These are phyloP conservation scores for Starmera stellimalicola DNA, from an alignment of 1,139 yeast genomes.

Conservation along the genomic window DNA sequence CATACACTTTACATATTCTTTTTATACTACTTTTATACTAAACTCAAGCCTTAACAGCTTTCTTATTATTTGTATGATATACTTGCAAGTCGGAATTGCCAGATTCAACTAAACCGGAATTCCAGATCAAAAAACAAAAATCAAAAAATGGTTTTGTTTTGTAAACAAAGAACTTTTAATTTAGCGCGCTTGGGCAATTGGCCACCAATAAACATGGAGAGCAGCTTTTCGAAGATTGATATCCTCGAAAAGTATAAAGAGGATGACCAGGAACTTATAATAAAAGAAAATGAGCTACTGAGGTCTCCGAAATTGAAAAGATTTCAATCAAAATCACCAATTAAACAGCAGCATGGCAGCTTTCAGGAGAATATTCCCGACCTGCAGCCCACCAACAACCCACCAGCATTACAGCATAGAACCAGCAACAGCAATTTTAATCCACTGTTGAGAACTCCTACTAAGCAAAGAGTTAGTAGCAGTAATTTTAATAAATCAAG, in stretches of 20 bases:
- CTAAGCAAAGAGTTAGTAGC: slow-evolving; percentile 7
- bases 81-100: neutral
- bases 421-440: too few relatives aligned
- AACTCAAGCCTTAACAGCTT: too few relatives aligned
- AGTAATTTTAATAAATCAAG: neutral
- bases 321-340: slow-evolving; percentile 17
- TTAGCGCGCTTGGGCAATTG: too few relatives aligned
- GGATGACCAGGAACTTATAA: slow-evolving; percentile 9
- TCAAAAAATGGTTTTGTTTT: slow-evolving; percentile 3
- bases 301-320: slow-evolving; percentile 18
- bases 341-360: too few relatives aligned
- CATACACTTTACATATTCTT: too few relatives aligned
- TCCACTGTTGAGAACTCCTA: slow-evolving; percentile 16
- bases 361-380: slow-evolving; percentile 16
- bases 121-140: slow-evolving; percentile 2
- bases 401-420: too few relatives aligned
- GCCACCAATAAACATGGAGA: slow-evolving; percentile 4
- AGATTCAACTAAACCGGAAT: neutral
- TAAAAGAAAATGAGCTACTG: slow-evolving; percentile 17
- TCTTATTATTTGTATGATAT: too few relatives aligned
- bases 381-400: too few relatives aligned
- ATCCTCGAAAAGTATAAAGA: slow-evolving; percentile 17
- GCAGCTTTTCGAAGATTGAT: slow-evolving; percentile 8
- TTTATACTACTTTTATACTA: too few relatives aligned
- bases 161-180: slow-evolving; percentile 1